A percentile compares a stretch with the other conserved stretches of the same genome.
phyloP scores from a whole-genome alignment of 1,284 basidiomycete species.

The Schizophyllum commune region DNA sequence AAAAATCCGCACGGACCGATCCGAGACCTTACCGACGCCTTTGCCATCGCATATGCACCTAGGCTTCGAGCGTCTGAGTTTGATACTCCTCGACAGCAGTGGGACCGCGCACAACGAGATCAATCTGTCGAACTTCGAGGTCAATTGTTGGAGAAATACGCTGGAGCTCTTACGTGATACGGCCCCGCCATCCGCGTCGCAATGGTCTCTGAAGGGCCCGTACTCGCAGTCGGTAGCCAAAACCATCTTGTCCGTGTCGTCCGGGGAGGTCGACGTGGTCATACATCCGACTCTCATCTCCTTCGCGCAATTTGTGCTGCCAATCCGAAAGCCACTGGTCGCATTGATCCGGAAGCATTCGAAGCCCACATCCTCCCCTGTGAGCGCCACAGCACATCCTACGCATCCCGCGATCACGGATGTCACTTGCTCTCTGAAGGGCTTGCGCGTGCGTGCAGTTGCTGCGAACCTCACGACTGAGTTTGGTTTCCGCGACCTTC shows the following conservation, averaged over 20 bases:
- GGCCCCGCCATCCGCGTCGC: background rate
- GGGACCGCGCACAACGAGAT: background rate
- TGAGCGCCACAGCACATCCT: background rate
- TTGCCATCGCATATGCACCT: background rate
- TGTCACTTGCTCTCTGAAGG: constrained; percentile 23
- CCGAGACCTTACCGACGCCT: constrained; percentile 4
- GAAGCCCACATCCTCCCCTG: background rate
- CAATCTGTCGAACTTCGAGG: background rate
- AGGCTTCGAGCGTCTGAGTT: background rate
- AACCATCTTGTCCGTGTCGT: constrained; percentile 28
- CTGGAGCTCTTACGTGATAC: background rate
- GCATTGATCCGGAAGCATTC: background rate
- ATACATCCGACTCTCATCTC: constrained; percentile 56
- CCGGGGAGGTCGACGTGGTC: constrained; percentile 38
- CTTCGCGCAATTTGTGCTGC: constrained; percentile 53
- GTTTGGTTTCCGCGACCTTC: constrained; percentile 34
- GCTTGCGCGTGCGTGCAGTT: constrained; percentile 47
- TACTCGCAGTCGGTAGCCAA: constrained; percentile 6
- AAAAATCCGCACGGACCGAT: background rate
- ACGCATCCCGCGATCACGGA: constrained; percentile 17
- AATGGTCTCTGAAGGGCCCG: background rate
- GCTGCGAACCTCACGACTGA: constrained; percentile 36
- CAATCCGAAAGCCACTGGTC: constrained; percentile 28
- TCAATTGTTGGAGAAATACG: background rate
- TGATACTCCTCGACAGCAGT: background rate